Evolutionary conservation across 768 basidiomycete species (phyloP).

Genomic region (Pulveroboletus sp.): DNA sequence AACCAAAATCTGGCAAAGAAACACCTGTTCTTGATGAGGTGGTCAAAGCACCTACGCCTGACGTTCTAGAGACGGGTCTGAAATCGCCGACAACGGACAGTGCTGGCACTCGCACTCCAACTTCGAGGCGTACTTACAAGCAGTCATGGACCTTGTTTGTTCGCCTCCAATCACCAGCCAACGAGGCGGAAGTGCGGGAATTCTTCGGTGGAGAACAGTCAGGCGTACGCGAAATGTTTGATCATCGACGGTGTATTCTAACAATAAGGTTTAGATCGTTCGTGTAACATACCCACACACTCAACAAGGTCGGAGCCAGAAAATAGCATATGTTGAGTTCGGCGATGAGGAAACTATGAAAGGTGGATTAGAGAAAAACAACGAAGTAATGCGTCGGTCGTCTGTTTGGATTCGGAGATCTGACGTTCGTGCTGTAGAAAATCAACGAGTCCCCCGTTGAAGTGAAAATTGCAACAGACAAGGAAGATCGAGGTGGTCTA

Average conservation of each 20-base stretch:
- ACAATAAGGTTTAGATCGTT: slow-evolving; percentile 50
- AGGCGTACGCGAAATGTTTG: slow-evolving; percentile 48
- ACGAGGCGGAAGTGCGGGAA: slow-evolving; percentile 66
- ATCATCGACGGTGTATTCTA: neutral
- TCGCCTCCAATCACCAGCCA: slow-evolving; percentile 52
- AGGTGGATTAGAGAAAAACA: slow-evolving; percentile 70
- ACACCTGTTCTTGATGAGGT: slow-evolving; percentile 33
- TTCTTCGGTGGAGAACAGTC: slow-evolving; percentile 73
- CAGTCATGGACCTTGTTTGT: slow-evolving; percentile 88
- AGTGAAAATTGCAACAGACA: slow-evolving; percentile 70
- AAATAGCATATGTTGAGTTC: slow-evolving; percentile 86
- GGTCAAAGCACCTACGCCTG: slow-evolving; percentile 24
- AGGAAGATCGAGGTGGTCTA: slow-evolving; percentile 38
- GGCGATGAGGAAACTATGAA: slow-evolving; percentile 86
- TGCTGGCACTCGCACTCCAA: slow-evolving; percentile 69
- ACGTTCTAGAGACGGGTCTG: slow-evolving; percentile 32
- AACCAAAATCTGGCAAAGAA: slow-evolving; percentile 39
- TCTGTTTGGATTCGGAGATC: neutral
- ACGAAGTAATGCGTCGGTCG: slow-evolving; percentile 48
- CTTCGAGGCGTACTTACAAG: slow-evolving; percentile 55
- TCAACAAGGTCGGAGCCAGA: slow-evolving; percentile 47
- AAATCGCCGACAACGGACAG: slow-evolving; percentile 61
- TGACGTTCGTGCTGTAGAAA: slow-evolving; percentile 45
- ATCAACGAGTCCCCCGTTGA: slow-evolving; percentile 64
- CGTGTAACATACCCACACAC: slow-evolving; percentile 57